Percentiles rank a stretch among this genome's conserved stretches.
Evolutionary conservation across 1,284 basidiomycete species (phyloP).

Genomic region (Clitocybe nebularis): DNA sequence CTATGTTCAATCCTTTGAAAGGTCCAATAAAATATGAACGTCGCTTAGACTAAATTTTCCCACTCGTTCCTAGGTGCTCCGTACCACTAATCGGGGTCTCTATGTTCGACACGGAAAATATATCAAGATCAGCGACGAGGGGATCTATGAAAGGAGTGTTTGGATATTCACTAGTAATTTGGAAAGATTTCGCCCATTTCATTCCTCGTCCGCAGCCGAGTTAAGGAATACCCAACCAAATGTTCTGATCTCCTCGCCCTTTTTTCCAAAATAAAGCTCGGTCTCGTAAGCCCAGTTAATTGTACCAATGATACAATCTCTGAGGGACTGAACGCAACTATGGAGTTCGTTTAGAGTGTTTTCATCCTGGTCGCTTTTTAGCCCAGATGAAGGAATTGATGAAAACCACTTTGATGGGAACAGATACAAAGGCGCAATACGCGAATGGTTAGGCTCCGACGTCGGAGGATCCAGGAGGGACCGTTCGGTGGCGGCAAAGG

Average conservation of each 20-base stretch:
- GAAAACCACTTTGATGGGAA: constrained; percentile 12
- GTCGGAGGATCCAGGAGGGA: constrained; percentile 16
- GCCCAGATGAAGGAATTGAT: constrained; percentile 7
- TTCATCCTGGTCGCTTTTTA: constrained; percentile 14
- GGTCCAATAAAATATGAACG: no score
- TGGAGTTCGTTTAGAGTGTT: constrained; percentile 26
- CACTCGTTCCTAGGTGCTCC: no score
- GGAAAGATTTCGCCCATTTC: no score
- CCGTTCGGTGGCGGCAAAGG: constrained; percentile 33
- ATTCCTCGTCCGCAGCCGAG: constrained; percentile 6
- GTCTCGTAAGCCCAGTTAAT: constrained; percentile 61
- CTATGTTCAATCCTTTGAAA: no score
- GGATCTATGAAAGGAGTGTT: no score
- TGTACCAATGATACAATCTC: constrained; percentile 47
- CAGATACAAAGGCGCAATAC: constrained; percentile 10
- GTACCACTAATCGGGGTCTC: no score
- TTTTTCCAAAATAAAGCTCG: constrained; percentile 51
- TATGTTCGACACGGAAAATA: no score
- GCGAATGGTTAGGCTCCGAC: constrained; percentile 12
- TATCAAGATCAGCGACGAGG: no score
- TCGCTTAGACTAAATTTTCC: no score
- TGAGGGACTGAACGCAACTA: constrained; percentile 42
- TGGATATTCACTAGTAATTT: no score
- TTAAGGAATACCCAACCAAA: constrained; percentile 62
- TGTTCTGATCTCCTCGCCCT: constrained; percentile 51